Evolutionary conservation across 2,329 filamentous ascomycete genomes (phyloP).

Genomic region (Ascochyta lentis): DNA sequence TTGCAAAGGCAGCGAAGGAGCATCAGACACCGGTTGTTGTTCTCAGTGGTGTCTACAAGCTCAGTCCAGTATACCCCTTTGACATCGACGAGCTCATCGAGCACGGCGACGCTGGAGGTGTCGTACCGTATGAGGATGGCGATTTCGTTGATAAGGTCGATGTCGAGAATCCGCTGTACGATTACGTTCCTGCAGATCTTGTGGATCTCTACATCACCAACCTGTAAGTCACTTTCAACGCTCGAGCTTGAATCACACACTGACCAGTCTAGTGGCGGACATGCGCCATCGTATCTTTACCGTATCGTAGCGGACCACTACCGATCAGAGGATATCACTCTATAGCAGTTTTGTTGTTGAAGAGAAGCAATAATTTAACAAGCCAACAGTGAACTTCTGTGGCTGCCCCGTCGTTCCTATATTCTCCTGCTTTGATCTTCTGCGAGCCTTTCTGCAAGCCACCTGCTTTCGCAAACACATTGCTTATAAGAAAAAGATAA

Average conservation of each 20-base stretch:
- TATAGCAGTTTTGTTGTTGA: conserved; percentile 32
- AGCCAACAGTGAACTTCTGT: no score
- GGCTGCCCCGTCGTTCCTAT: no score
- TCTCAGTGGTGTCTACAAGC: conserved; percentile 89
- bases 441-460: background rate
- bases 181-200: conserved; percentile 79
- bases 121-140: conserved; percentile 80
- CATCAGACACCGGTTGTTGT: conserved; percentile 86
- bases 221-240: conserved; percentile 61
- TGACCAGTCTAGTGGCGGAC: conserved; percentile 61
- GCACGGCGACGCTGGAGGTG: conserved; percentile 79
- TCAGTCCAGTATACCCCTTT: conserved; percentile 88
- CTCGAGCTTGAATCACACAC: background rate
- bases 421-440: no score
- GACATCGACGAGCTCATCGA: conserved; percentile 83
- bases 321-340: conserved; percentile 72
- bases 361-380: background rate
- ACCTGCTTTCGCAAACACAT: background rate
- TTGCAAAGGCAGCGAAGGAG: conserved; percentile 83
- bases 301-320: conserved; percentile 78
- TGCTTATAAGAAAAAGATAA: no score
- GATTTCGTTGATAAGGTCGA: conserved; percentile 78
- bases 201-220: conserved; percentile 88
- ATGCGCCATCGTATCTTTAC: conserved; percentile 75
- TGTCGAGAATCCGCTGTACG: conserved; percentile 79